These are phyloP conservation scores for Penicillium dipodomyicola DNA, from an alignment of 495 filamentous ascomycete genomes.

Conservation along the genomic window DNA sequence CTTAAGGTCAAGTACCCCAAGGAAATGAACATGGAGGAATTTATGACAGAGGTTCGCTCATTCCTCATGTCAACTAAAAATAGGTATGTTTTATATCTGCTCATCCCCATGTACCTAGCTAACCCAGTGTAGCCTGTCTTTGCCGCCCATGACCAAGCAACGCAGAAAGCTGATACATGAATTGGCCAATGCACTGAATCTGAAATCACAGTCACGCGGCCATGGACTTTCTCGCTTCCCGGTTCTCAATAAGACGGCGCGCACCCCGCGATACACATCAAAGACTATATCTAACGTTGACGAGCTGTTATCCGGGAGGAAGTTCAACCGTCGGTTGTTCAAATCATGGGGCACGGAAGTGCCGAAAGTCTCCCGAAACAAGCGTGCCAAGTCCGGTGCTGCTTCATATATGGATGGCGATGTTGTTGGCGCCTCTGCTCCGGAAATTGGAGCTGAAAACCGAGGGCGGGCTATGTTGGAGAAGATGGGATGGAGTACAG, in stretches of 20 bases:
- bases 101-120: slow-evolving; percentile 11
- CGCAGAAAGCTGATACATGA: slow-evolving; percentile 75
- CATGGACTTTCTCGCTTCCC: slow-evolving; percentile 69
- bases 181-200: slow-evolving; percentile 62
- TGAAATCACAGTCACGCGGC: slow-evolving; percentile 86
- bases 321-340: slow-evolving; percentile 34
- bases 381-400: slow-evolving; percentile 41
- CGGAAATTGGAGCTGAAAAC: slow-evolving; percentile 81
- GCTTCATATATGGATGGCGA: slow-evolving; percentile 80
- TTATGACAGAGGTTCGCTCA: slow-evolving; percentile 65
- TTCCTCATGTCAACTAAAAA: slow-evolving; percentile 66
- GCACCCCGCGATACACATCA: slow-evolving; percentile 55
- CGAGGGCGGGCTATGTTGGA: slow-evolving; percentile 85
- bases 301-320: slow-evolving; percentile 32
- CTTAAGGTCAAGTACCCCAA: slow-evolving; percentile 68
- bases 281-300: slow-evolving; percentile 40
- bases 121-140: slow-evolving; percentile 54
- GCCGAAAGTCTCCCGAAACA: slow-evolving; percentile 27
- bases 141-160: slow-evolving; percentile 81
- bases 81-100: slow-evolving; percentile 52
- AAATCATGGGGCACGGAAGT: slow-evolving; percentile 30
- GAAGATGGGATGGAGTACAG: slow-evolving; percentile 95
- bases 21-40: slow-evolving; percentile 67
- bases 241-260: slow-evolving; percentile 68
- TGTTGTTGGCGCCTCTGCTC: slow-evolving; percentile 77